These are phyloP conservation scores for Rhazya stricta DNA, from an alignment of 257 asterid species.

Conservation along the genomic window DNA sequence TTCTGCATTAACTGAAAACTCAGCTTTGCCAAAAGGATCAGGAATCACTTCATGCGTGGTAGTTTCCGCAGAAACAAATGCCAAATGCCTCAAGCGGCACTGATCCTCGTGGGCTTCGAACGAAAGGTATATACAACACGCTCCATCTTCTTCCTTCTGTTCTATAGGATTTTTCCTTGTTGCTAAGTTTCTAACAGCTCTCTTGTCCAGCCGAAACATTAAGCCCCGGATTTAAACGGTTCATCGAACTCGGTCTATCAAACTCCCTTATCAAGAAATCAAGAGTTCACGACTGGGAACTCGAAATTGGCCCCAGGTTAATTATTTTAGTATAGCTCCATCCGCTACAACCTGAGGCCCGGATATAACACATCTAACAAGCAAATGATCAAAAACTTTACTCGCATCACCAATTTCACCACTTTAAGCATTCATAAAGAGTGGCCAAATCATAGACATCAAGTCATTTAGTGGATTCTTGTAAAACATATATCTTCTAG, in stretches of 20 bases:
- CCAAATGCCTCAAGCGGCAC: no score
- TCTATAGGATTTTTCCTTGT: no score
- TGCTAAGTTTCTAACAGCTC: no score
- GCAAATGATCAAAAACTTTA: constrained; percentile 1
- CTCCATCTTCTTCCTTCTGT: no score
- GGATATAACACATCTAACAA: not conserved
- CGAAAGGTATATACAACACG: no score
- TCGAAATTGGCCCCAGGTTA: not conserved
- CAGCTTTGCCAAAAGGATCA: no score
- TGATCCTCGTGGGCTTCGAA: no score
- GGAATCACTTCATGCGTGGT: no score
- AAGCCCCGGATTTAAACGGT: not conserved
- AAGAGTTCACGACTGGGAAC: not conserved
- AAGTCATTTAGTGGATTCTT: not conserved
- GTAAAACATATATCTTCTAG: not conserved
- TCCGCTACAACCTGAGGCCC: not conserved
- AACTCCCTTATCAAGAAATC: not conserved
- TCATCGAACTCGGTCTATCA: no score
- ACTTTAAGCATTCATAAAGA: not conserved
- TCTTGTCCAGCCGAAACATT: no score
- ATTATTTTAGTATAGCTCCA: not conserved
- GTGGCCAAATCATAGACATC: not conserved
- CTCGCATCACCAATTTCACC: not conserved
- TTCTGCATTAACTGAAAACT: not conserved
- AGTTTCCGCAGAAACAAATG: no score